Evolutionary conservation across 176 grass and related monocot genomes (phyloP).

Genomic region (Poa pratensis): DNA sequence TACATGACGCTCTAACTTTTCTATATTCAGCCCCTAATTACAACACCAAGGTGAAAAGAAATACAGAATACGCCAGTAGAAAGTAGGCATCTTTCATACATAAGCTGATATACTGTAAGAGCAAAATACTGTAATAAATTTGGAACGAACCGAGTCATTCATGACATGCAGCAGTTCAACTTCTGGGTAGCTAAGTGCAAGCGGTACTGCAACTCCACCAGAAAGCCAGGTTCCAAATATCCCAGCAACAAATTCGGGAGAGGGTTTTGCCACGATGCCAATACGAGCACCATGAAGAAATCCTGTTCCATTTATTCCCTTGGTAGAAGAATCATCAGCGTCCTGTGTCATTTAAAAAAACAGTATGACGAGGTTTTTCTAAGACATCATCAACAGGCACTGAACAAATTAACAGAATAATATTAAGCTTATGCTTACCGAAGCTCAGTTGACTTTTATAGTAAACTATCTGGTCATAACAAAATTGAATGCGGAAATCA

Average conservation of each 20-base stretch:
- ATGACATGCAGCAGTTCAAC: constrained; percentile 89
- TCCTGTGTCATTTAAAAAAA: constrained; percentile 28
- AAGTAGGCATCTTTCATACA: constrained; percentile 15
- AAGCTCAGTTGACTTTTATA: neutral
- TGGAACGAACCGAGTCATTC: constrained; percentile 87
- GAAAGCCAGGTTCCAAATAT: constrained; percentile 90
- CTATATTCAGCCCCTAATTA: neutral
- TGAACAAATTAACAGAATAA: neutral
- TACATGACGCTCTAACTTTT: neutral
- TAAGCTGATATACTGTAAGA: constrained; percentile 34
- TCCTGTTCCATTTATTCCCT: constrained; percentile 45
- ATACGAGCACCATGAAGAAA: constrained; percentile 69
- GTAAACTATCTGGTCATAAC: constrained; percentile 2
- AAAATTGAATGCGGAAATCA: constrained; percentile 22
- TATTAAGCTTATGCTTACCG: constrained; percentile 17
- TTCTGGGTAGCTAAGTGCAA: constrained; percentile 93
- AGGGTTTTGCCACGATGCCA: constrained; percentile 95
- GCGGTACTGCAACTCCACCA: constrained; percentile 96
- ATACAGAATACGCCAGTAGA: neutral
- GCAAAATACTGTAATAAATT: constrained; percentile 34
- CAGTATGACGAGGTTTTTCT: constrained; percentile 17
- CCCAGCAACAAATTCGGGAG: constrained; percentile 95
- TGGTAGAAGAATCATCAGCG: constrained; percentile 36
- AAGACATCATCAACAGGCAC: constrained; percentile 9
- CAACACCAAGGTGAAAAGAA: neutral